Evolutionary conservation across 352 stramenopile genomes (phyloP).

Genomic region (Phytophthora syringae): DNA sequence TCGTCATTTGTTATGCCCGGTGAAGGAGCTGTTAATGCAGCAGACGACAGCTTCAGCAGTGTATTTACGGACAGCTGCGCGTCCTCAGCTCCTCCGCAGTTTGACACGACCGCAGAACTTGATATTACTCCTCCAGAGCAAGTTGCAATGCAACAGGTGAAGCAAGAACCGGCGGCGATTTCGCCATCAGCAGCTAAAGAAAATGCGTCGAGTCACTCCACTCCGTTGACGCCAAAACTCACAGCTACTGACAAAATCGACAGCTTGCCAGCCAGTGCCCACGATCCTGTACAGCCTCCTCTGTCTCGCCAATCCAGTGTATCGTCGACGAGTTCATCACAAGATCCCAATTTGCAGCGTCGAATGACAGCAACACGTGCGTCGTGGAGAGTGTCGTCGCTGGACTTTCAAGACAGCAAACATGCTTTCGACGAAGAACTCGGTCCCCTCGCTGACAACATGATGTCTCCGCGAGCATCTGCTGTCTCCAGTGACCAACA

Average conservation of each 20-base stretch:
- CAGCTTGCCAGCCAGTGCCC: not conserved
- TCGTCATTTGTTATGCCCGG: conserved; percentile 26
- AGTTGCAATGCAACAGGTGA: not conserved
- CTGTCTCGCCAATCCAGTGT: conserved; percentile 25
- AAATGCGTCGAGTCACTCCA: too few species aligned
- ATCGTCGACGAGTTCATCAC: conserved; percentile 20
- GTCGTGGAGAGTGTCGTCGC: conserved; percentile 29
- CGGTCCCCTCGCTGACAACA: conserved; percentile 4
- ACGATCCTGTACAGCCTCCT: not conserved
- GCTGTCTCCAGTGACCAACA: conserved; percentile 6
- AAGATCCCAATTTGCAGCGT: conserved; percentile 3
- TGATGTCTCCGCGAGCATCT: conserved; percentile 7
- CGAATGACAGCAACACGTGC: conserved; percentile 16
- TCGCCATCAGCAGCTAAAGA: not conserved
- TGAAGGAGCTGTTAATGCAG: not conserved
- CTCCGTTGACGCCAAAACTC: not conserved
- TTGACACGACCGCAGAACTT: not conserved
- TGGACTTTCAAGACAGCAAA: conserved; percentile 31
- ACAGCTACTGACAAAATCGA: not conserved
- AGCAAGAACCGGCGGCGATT: not conserved
- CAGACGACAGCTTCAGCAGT: conserved; percentile 18
- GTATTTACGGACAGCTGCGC: conserved; percentile 16
- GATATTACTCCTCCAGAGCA: not conserved
- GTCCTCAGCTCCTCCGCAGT: not conserved
- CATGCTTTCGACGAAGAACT: conserved; percentile 37